phyloP scores from a whole-genome alignment of 495 filamentous ascomycete species.

The Xylaria telfairii region DNA sequence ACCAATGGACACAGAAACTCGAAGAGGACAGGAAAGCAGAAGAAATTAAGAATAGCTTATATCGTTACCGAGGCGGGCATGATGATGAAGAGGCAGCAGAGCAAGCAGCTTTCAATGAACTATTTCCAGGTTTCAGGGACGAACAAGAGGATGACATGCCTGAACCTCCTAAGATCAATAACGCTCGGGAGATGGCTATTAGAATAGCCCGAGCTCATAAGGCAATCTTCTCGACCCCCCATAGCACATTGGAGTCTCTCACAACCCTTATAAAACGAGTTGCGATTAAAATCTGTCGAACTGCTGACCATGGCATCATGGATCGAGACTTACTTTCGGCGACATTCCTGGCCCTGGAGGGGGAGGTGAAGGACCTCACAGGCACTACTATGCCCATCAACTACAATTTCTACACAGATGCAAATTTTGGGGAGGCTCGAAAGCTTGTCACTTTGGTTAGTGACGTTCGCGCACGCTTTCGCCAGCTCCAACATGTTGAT shows the following conservation, averaged over 20 bases:
- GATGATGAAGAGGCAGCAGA: constrained; percentile 78
- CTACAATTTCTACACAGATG: constrained; percentile 90
- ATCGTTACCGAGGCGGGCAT: constrained; percentile 76
- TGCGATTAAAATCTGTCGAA: constrained; percentile 42
- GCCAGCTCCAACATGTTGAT: constrained; percentile 66
- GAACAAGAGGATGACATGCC: constrained; percentile 42
- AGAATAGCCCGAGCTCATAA: constrained; percentile 52
- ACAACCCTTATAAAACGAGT: constrained; percentile 44
- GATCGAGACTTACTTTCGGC: constrained; percentile 65
- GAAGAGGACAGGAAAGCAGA: constrained; percentile 74
- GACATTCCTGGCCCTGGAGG: constrained; percentile 66
- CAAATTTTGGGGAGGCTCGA: constrained; percentile 74
- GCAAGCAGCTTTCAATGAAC: constrained; percentile 73
- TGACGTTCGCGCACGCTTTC: constrained; percentile 70
- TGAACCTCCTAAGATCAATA: constrained; percentile 24
- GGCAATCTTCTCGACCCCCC: constrained; percentile 53
- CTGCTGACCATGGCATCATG: constrained; percentile 37
- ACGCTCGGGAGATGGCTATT: constrained; percentile 53
- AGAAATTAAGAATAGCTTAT: constrained; percentile 74
- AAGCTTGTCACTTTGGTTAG: constrained; percentile 71
- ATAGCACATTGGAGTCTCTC: constrained; percentile 45
- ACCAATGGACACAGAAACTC: constrained; percentile 77
- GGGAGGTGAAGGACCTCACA: constrained; percentile 60
- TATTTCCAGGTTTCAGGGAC: constrained; percentile 81
- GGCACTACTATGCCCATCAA: constrained; percentile 39